These are phyloP conservation scores for Saitozyma podzolica DNA, from an alignment of 768 basidiomycete genomes.

Conservation along the genomic window DNA sequence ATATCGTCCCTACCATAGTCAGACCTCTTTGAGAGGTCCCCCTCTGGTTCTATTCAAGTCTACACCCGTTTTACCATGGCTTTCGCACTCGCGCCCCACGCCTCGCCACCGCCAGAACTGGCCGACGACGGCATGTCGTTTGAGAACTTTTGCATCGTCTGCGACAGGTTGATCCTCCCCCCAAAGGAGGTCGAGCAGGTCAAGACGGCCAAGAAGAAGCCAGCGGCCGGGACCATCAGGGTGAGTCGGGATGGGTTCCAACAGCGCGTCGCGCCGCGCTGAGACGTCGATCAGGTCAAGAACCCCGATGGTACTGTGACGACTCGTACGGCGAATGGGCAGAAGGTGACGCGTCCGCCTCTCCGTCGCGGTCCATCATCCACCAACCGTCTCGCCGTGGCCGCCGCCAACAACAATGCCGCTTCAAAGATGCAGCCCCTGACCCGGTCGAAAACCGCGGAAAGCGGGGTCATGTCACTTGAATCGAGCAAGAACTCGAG, in stretches of 20 bases:
- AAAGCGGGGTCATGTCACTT: too few species aligned
- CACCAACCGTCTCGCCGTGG: conserved; percentile 35
- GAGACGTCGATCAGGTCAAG: conserved; percentile 22
- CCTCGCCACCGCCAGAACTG: conserved; percentile 3
- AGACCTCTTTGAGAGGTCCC: too few species aligned
- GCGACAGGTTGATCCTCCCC: conserved; percentile 36
- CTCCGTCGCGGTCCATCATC: conserved; percentile 35
- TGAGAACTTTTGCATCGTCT: conserved; percentile 43
- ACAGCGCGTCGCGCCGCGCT: background rate
- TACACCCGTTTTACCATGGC: background rate
- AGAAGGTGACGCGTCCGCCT: conserved; percentile 35
- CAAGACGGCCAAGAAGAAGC: conserved; percentile 17
- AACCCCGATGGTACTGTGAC: conserved; percentile 46
- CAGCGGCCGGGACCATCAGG: conserved; percentile 32
- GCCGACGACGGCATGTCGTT: conserved; percentile 33
- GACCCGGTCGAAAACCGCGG: conserved; percentile 11
- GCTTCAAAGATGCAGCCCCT: conserved; percentile 30
- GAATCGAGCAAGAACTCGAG: too few species aligned
- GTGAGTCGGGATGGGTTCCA: conserved; percentile 20
- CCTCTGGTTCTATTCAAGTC: too few species aligned
- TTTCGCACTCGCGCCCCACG: background rate
- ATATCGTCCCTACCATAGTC: too few species aligned
- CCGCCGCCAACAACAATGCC: conserved; percentile 27
- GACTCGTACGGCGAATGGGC: conserved; percentile 40
- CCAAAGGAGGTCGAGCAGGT: conserved; percentile 21